Conservation (phyloP, 2,329 filamentous ascomycete genomes). For the Talaromyces rugulosus region DNA sequence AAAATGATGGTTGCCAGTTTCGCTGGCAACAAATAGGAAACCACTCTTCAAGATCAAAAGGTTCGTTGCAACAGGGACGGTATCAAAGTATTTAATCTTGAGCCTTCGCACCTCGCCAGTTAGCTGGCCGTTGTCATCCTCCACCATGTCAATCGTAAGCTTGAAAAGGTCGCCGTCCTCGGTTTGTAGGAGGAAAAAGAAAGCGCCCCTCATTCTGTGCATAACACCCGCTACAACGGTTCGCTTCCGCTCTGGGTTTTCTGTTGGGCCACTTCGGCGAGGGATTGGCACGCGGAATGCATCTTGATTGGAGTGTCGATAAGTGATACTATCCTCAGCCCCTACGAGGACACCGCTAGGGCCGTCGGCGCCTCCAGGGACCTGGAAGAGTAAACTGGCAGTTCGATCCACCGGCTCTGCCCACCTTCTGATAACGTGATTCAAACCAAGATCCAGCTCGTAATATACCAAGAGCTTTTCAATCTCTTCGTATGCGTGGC, state of each 20-base stretch:
- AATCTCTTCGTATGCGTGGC: conserved; percentile 71
- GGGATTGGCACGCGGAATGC: conserved; percentile 87
- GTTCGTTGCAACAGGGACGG: conserved; percentile 79
- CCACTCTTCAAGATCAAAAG: conserved; percentile 93
- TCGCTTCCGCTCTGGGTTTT: conserved; percentile 87
- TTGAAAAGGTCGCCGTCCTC: conserved; percentile 99
- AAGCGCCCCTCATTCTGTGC: conserved; percentile 93
- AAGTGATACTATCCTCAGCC: conserved; percentile 89
- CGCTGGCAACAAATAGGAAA: conserved; percentile 87
- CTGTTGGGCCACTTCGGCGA: conserved; percentile 76
- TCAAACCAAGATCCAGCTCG: conserved; percentile 91
- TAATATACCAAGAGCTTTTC: conserved; percentile 96
- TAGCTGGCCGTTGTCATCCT: conserved; percentile 69
- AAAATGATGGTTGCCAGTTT: conserved; percentile 89
- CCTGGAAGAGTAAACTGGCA: conserved; percentile 86
- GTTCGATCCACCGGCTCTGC: conserved; percentile 87
- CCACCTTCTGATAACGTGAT: conserved; percentile 97
- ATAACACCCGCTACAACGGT: conserved; percentile 88
- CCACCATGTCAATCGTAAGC: conserved; percentile 84
- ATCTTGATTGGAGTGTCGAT: conserved; percentile 92
- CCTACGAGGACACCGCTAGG: conserved; percentile 95
- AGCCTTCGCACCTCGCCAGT: conserved; percentile 78
- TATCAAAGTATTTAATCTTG: conserved; percentile 98
- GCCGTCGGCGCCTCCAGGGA: conserved; percentile 88
- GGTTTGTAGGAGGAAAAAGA: conserved; percentile 94